Evolutionary conservation across 108 stramenopile genomes (phyloP).

Genomic region (Pseudonitzschia pungens): DNA sequence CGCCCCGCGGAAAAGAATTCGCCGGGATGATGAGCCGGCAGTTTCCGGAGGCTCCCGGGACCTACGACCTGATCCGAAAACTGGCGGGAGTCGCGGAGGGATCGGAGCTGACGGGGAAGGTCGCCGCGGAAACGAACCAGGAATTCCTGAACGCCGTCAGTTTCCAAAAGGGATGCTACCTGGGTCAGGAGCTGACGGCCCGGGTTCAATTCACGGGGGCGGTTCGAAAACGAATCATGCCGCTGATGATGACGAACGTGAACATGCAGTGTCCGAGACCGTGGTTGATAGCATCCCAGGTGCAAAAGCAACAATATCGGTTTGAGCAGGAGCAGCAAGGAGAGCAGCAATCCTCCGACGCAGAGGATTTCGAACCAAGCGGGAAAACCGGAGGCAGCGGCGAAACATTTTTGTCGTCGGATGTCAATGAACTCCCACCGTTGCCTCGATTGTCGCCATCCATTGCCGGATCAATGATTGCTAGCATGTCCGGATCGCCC

Average conservation of each 20-base stretch:
- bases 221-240: slow-evolving; percentile 90
- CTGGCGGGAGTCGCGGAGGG: slow-evolving; percentile 89
- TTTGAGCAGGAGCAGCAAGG: not conserved
- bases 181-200: slow-evolving; percentile 98
- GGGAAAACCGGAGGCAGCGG: not conserved
- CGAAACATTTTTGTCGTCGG: slow-evolving; percentile 6
- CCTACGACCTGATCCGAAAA: slow-evolving; percentile 68
- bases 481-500: slow-evolving; percentile 66
- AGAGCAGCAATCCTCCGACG: slow-evolving; percentile 39
- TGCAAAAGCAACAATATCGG: slow-evolving; percentile 26
- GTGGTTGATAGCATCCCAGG: slow-evolving; percentile 73
- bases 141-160: slow-evolving; percentile 89
- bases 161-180: slow-evolving; percentile 97
- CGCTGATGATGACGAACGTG: slow-evolving; percentile 72
- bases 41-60: slow-evolving; percentile 60
- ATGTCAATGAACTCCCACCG: slow-evolving; percentile 40
- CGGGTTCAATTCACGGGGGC: slow-evolving; percentile 91
- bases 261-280: slow-evolving; percentile 71
- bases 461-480: slow-evolving; percentile 65
- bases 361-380: not conserved
- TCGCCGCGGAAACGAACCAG: slow-evolving; percentile 92
- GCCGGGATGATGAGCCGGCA: slow-evolving; percentile 43
- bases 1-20: slow-evolving; percentile 20
- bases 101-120: slow-evolving; percentile 60
- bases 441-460: slow-evolving; percentile 66